phyloP scores from a whole-genome alignment of 495 filamentous ascomycete species.

The Neurospora pannonica region DNA sequence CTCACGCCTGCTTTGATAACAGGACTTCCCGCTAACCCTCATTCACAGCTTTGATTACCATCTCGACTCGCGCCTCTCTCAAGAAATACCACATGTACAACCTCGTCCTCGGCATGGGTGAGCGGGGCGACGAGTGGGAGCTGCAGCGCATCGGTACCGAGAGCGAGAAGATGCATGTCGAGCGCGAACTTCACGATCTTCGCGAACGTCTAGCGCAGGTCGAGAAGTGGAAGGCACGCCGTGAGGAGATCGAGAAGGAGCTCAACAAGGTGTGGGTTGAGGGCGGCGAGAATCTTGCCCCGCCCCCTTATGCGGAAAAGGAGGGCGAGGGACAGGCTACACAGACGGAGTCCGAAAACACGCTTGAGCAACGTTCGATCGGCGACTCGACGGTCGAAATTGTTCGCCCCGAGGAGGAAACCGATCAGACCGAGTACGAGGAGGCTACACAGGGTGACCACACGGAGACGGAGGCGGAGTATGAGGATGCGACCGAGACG shows the following conservation, averaged over 20 bases:
- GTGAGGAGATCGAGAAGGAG: constrained; percentile 58
- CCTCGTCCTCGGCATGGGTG: constrained; percentile 67
- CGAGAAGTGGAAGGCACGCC: constrained; percentile 70
- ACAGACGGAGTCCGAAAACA: not conserved
- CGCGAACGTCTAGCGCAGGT: constrained; percentile 70
- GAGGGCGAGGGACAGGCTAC: constrained; percentile 9
- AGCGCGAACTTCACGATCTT: constrained; percentile 78
- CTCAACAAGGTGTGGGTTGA: constrained; percentile 49
- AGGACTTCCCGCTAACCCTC: constrained; percentile 16
- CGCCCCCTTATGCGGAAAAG: constrained; percentile 30
- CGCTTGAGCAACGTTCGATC: not conserved
- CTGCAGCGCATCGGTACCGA: constrained; percentile 89
- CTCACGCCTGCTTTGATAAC: not conserved
- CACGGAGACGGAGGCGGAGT: not conserved
- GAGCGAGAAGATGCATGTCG: constrained; percentile 80
- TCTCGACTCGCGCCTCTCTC: constrained; percentile 82
- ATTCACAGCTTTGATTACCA: constrained; percentile 66
- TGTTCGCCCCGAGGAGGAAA: not conserved
- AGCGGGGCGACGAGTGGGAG: constrained; percentile 62
- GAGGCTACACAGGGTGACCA: not conserved
- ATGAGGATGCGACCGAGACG: not conserved
- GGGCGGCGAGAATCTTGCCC: constrained; percentile 29
- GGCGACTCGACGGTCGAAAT: not conserved
- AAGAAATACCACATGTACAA: constrained; percentile 94
- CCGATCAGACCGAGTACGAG: not conserved